Base-by-base conservation (phyloP, 176 grass and related monocot species). In the Sorghum bicolor region DNA sequence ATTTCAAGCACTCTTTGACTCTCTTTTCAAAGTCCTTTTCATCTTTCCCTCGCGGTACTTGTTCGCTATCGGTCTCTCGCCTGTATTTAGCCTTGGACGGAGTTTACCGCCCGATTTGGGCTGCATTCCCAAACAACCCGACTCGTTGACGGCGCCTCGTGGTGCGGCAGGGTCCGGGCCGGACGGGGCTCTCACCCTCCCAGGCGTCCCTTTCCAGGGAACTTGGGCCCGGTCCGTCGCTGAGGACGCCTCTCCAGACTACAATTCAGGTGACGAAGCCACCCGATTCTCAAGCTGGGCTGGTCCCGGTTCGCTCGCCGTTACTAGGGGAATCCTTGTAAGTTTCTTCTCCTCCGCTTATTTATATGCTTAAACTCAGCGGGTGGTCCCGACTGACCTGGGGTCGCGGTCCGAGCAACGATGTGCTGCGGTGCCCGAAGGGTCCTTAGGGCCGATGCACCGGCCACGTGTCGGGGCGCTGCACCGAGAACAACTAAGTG, bases 1-100 rank as follows among this genome's bases (percentile, higher is more conserved):
- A 91, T 91, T 91, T 90, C 84, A 86, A 90, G 88, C 79, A 90
- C 88, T 90, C 80, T 87, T 90, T 90, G 88, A 87, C 88, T 90
- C 88, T 90, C 24, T 63, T 63, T 63, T 63, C 60, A 63, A 63
- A 14, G 60, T 63, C 60, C 60, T 63, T 63, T 63, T 63, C 60
- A 63, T 63, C 60, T 63, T 63, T 63, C 60, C 60, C 57, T 60
- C n/a, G 9, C n/a, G 57, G n/a, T 60, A 60, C 57, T 60, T 92
- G 87, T 92, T 92, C 52, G 75, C 84, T 89, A 87, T 89, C 80
- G 87, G 87, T 89, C 90, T 89, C 87, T 92, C 67, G 74, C 83
- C 86, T 10, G 41, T 88, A 91, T 91, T 91, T 88, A 88, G 82
- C 89, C 82, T 92, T 85, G 86, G 86, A 88, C 78, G 29, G 39